Base-by-base conservation (phyloP, 225 moss, liverwort and hornwort genomes). In the Bryum argenteum region DNA sequence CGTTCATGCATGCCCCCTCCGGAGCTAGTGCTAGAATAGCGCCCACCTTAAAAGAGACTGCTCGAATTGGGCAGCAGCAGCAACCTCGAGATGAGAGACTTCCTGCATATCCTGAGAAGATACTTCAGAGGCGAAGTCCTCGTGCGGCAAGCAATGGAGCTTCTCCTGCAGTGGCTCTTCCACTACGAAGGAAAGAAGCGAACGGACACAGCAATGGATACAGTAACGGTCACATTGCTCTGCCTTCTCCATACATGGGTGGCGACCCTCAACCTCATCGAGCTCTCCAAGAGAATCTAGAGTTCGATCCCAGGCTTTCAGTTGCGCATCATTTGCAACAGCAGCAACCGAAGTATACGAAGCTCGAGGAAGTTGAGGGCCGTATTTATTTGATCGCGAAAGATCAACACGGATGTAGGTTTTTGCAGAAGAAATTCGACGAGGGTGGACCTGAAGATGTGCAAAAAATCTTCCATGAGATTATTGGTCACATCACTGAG, bases 391-490 rank as follows among this genome's bases (percentile, higher is more conserved):
- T 90, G 41, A 94, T 97, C 68, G 97, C 97, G 56, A 97, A 97
- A 65, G 97, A 97, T 80, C 97, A 97, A 74, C 94, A 97, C 48
- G 97, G 97, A 8, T 97, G 97, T 79, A 90, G 97, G 65, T 97
- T 97, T 71, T 73, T 97, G 73, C 97, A 97, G 84, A 92, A 93
- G 79, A 97, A 97, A 80, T 97, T 97, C 57, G 97, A 97, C 38
- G 97, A 97, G 75, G 97, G 97, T 38, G 94, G 97, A 24, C 86
- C 92, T 5, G 97, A 93, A 61, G 97, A 93, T 69, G 97, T 97
- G 71, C 87, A 94, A 82, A 97, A 94, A 66, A 94, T 97, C 12
- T 97, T 97, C 20, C 78, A 82, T 60, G 97, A 97, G 81, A 97
- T 97, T 48, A 93, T 97, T 75, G 90, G 90, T 22, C 97, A 97